Conservation (phyloP, 352 stramenopile species). For the Aphanomyces stellatus region DNA sequence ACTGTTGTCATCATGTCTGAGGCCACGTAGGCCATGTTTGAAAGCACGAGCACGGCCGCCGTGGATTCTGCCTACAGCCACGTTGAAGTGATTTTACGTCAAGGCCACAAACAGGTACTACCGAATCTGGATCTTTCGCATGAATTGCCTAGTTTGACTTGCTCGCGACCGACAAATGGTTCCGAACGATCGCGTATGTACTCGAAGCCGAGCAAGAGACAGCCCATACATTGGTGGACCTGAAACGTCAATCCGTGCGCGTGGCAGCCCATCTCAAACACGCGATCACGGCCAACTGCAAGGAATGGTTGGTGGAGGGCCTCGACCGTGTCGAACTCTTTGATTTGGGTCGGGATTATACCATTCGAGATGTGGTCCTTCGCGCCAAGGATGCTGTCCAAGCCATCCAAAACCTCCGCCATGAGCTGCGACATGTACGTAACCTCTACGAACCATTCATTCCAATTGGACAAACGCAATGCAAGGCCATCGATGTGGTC, state of each 20-base stretch:
- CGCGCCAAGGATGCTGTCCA: not conserved
- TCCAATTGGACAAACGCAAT: no score
- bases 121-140: not conserved
- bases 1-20: not conserved
- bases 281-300: not conserved
- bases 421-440: constrained; percentile 6
- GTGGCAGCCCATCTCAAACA: not conserved
- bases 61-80: not conserved
- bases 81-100: not conserved
- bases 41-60: not conserved
- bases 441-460: no score
- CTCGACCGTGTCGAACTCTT: not conserved
- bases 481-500: not conserved
- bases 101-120: not conserved
- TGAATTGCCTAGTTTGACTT: not conserved
- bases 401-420: not conserved
- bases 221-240: not conserved
- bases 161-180: not conserved
- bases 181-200: not conserved
- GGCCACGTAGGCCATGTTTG: not conserved
- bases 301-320: not conserved
- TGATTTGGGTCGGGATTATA: not conserved
- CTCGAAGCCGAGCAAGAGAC: not conserved
- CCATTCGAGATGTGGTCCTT: not conserved
- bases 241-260: not conserved